Evolutionary conservation across 768 basidiomycete species (phyloP), one percentile per base, ranked within the genome.

Genomic region (Russula earlei): DNA sequence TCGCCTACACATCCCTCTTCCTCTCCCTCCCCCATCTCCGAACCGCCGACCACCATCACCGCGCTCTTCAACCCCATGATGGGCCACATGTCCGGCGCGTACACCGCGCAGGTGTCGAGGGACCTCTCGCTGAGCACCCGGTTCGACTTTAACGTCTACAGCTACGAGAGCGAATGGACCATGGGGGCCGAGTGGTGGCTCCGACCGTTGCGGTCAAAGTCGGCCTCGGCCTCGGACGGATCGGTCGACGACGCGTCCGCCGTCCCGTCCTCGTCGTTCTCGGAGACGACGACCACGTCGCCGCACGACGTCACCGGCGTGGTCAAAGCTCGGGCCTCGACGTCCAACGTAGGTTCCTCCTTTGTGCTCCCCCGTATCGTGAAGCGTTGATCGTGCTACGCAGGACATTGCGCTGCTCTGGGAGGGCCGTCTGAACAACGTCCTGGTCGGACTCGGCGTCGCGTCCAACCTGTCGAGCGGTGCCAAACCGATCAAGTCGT

Each of bases 121-220:
- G 89, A 95, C 67, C 80, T 97, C 40, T 83, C 91, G 0, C 68
- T 98, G 19, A 89, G 89, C 48, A 87, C 91, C 0, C 82, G 91
- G 20, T 98, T 94, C 66, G 92, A 97, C 67, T 92, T 97, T 72
- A 98, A 98, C 65, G 81, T 94, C 25, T 96, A 97, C 67, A 93
- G 90, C 70, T 97, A 92, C 69, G 91, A 95, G 63, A 93, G 91
- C 69, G 94, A 97, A 68, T 87, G 93, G 86, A 86, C 90, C 10
- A 80, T 97, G 73, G 95, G 95, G 3, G 86, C 88, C 1, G 94
- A 97, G 68, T 96, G 91, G 91, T 96, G 91, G 92, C 78, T 92
- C 67, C 79, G 91, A 20, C 79, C 83, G 22, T 72, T 76, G 5
- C 71, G 69, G 19, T 64, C 69, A 12, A 68, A 70, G 51, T 58